phyloP scores from a whole-genome alignment of 768 basidiomycete genomes.

The Rubroboletus satanas region DNA sequence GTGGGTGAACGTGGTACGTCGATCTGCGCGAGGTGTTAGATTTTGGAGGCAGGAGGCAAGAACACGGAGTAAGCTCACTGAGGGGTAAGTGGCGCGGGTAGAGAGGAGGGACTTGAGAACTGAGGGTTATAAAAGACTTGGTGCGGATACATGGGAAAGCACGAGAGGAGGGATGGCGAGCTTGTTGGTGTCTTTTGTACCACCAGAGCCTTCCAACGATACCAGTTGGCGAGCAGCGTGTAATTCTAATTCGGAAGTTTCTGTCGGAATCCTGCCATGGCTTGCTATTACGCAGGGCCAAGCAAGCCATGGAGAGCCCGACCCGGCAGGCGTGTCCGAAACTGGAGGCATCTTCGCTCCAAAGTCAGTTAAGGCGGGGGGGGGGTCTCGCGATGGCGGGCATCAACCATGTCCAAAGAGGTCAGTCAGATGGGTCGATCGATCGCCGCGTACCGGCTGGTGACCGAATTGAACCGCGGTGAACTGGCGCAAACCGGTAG shows the following conservation, averaged over 20 bases:
- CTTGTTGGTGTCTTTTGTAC: neutral
- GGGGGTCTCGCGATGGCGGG: neutral
- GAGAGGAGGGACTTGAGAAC: neutral
- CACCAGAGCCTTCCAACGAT: conserved; percentile 5
- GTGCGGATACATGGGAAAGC: neutral
- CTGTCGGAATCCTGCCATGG: neutral
- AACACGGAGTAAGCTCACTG: neutral
- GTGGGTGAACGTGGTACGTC: neutral
- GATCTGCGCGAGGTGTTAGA: neutral
- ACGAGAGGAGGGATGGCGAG: too few species aligned
- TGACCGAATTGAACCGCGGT: neutral
- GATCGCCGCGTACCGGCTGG: neutral
- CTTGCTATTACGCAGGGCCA: neutral
- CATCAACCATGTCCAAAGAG: neutral
- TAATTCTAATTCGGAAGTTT: neutral
- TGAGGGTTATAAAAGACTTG: too few species aligned
- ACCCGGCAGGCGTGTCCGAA: neutral
- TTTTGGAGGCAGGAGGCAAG: too few species aligned
- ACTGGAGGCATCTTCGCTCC: neutral
- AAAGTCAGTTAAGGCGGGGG: neutral
- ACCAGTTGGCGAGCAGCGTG: neutral
- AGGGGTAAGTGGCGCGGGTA: fast-evolving
- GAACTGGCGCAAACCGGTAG: neutral
- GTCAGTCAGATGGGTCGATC: neutral
- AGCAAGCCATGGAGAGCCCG: neutral